phyloP scores from a whole-genome alignment of 352 stramenopile species.

The Phytophthora foliorum region DNA sequence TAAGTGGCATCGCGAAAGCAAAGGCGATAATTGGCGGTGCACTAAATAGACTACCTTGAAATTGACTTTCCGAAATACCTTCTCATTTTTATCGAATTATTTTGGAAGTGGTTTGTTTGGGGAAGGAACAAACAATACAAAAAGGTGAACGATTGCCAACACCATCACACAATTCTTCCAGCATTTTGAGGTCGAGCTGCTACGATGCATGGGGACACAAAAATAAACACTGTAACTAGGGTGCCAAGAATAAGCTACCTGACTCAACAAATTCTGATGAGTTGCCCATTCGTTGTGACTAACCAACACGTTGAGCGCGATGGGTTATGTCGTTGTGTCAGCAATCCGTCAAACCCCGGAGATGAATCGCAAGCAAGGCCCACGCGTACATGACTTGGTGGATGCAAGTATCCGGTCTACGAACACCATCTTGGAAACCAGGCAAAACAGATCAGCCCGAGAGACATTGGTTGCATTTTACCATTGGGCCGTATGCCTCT shows the following conservation, averaged over 20 bases:
- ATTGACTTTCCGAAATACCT: no score
- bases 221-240: neutral
- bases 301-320: neutral
- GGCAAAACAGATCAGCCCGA: neutral
- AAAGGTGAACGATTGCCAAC: no score
- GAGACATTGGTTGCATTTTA: conserved; percentile 15
- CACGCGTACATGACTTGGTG: neutral
- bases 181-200: no score
- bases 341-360: neutral
- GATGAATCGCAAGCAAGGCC: neutral
- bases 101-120: no score
- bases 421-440: neutral
- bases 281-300: neutral
- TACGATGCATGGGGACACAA: no score
- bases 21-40: no score
- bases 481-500: conserved; percentile 44
- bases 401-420: neutral
- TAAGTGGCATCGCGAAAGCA: no score
- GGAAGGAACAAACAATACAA: no score
- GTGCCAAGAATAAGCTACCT: neutral
- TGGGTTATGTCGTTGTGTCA: neutral
- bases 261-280: neutral
- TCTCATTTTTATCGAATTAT: no score
- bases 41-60: no score
- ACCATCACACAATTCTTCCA: no score